Evolutionary conservation across 345 rosid genomes (phyloP), one percentile per base, ranked within the genome.

Genomic region (Lepidium africanum): DNA sequence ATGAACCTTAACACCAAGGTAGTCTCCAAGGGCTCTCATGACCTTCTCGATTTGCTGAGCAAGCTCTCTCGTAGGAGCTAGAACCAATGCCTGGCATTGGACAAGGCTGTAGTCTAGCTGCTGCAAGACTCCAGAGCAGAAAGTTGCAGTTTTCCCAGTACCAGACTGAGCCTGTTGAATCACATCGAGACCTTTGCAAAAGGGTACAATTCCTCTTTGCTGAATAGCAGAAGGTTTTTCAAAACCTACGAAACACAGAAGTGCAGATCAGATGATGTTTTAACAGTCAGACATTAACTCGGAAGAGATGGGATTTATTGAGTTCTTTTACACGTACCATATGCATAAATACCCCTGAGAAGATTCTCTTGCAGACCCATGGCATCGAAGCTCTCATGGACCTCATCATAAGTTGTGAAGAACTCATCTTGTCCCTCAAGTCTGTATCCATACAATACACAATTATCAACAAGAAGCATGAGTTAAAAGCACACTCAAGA

Each of bases 201-300:
- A 83, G 6, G 94, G 94, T 13, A 87, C 90, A 40, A 87, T 87
- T 43, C 94, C 94, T 55, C 89, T 88, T 67, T 88, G 94, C 77
- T 88, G 94, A 72, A 88, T 88, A 10, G 95, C 95, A 77, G 91
- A 88, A 33, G 95, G 95, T 83, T 88, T 88, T 84, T 88, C 91
- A 80, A 88, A 83, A 78, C 86, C 86, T 83, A 66, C 14, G 0
- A 65, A 63, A 33, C 49, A 35, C 38, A 54, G 2, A 41, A 12
- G 4, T 17, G 25, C 19, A 3, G 10, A 38, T 21, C 37, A 36
- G 10, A 2, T 33, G 12, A 35, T 15, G 9, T 3, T 12, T 3
- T 0, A 21, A 47, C 33, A 25, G 11, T 16, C 10, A 30, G 9
- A 41, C 9, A 33, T n/a, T 10, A 6, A 36, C 51, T 12, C 15